These are phyloP conservation scores for Rhizopus delemar DNA, from an alignment of 371 early-diverging fungal species.

Conservation along the genomic window DNA sequence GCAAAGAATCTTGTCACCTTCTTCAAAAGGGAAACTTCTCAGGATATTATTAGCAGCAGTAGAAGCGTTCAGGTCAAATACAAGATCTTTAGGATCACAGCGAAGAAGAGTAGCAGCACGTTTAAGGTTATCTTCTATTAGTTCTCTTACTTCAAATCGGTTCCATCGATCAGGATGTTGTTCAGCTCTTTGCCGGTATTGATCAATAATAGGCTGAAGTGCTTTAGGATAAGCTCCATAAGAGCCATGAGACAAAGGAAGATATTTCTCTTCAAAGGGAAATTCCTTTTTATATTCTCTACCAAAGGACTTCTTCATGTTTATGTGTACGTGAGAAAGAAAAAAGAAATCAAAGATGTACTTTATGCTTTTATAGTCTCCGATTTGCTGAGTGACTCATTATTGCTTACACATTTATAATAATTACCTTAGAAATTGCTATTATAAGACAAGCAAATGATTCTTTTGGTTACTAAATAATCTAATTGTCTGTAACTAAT, in stretches of 20 bases:
- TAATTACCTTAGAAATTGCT: no score
- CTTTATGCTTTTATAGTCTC: no score
- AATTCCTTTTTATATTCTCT: conserved; percentile 48
- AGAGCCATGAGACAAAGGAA: conserved; percentile 48
- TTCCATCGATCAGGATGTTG: conserved; percentile 23
- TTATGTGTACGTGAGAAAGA: neutral
- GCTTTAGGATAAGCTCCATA: conserved; percentile 32
- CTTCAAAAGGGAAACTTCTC: conserved; percentile 43
- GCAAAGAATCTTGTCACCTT: conserved; percentile 45
- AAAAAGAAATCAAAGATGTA: neutral
- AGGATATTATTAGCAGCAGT: conserved; percentile 40
- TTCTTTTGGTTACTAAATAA: no score
- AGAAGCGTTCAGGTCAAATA: conserved; percentile 40
- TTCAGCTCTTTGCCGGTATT: conserved; percentile 20
- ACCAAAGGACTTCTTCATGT: conserved; percentile 27
- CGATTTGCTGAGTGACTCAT: no score
- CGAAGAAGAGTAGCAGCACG: conserved; percentile 25
- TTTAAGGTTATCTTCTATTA: conserved; percentile 10
- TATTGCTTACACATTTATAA: no score
- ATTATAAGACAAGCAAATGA: no score
- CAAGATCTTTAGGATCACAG: conserved; percentile 39
- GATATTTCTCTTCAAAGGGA: conserved; percentile 37
- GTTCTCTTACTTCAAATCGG: conserved; percentile 7
- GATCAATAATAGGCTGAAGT: conserved; percentile 9
- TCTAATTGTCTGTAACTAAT: no score